These are phyloP conservation scores for Chrysoporthe austroafricana DNA, from an alignment of 2,329 filamentous ascomycete species.

Conservation along the genomic window DNA sequence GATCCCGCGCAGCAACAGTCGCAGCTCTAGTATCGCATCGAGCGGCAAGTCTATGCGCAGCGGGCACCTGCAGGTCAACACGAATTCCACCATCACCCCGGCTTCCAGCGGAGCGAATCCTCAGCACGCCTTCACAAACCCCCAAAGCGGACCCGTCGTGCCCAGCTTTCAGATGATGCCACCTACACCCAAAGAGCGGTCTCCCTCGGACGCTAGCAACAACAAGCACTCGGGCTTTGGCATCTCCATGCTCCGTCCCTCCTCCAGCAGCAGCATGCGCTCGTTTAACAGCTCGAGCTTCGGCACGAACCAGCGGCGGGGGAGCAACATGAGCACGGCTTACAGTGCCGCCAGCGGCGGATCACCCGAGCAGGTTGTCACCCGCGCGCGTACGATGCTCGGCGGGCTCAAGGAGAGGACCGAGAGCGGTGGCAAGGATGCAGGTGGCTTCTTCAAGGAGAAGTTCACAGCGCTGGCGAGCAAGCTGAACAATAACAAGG, in stretches of 20 bases:
- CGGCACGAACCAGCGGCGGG: conserved; percentile 27
- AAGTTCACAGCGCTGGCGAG: conserved; percentile 35
- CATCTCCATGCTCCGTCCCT: conserved; percentile 29
- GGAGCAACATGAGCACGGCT: conserved; percentile 27
- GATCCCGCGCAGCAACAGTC: conserved; percentile 49
- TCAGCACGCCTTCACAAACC: conserved; percentile 11
- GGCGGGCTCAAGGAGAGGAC: conserved; percentile 28
- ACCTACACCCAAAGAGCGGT: conserved; percentile 43
- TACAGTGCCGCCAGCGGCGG: conserved; percentile 4
- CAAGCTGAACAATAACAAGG: conserved; percentile 31
- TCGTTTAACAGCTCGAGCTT: conserved; percentile 30
- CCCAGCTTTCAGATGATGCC: conserved; percentile 52
- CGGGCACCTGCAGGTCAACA: conserved; percentile 26
- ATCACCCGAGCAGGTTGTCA: conserved; percentile 20
- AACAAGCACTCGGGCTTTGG: conserved; percentile 30
- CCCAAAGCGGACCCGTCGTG: conserved; percentile 35
- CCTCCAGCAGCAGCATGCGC: conserved; percentile 29
- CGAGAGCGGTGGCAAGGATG: conserved; percentile 30
- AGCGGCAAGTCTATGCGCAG: conserved; percentile 49
- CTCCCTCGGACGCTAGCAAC: conserved; percentile 24
- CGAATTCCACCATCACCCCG: conserved; percentile 22
- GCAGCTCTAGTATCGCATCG: conserved; percentile 57
- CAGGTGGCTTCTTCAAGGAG: conserved; percentile 28
- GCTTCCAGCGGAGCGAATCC: conserved; percentile 34
- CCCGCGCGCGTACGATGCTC: conserved; percentile 24